Evolutionary conservation across 2,329 filamentous ascomycete genomes (phyloP), one percentile per base, ranked within the genome.

Genomic region (Fusarium ramigenum): DNA sequence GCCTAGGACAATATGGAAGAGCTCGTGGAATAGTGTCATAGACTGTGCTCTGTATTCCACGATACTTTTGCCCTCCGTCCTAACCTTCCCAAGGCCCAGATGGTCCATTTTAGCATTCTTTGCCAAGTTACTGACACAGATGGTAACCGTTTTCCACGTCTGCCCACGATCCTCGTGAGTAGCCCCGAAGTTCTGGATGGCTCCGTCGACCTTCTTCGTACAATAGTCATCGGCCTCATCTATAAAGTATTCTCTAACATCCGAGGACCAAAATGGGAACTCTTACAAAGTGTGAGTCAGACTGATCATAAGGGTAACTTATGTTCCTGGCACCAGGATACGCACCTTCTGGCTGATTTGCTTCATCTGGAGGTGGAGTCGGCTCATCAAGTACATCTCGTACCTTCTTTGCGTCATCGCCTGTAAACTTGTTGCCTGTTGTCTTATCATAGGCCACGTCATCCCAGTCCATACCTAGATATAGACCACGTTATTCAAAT

Each of bases 231-330:
- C 46, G 1, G 10, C 46, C 30, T 49, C 46, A n/a, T 32, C 28
- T 2, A 5, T 16, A 0, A 32, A 0, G 21, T 32, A 49, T 18
- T 32, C 14, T 7, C 15, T 49, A 1, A 32, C 0, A 9, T 49
- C 46, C 3, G 46, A 23, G 19, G 46, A 49, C 46, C 46, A 49
- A 9, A 6, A 49, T 10, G 46, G 46, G 10, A 9, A 32, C 0
- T 19, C 43, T 25, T 3, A 44, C 5, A 9, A 19, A 25, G 7
- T 19, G 1, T 9, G 23, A 9, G 18, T 7, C 23, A 7, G 23
- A 44, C 2, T 19, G 0, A 19, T 7, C 16, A 14, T 25, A 1
- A 25, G 11, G 43, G 43, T 12, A 14, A 19, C 11, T 9, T 2
- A 14, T 44, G 7, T 19, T 14, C 7, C 0, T 9, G 4, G 23